Percentiles rank a stretch among this genome's conserved stretches.
Conservation (phyloP, 1,139 yeast genomes). For the Scheffersomyces quercinus region DNA sequence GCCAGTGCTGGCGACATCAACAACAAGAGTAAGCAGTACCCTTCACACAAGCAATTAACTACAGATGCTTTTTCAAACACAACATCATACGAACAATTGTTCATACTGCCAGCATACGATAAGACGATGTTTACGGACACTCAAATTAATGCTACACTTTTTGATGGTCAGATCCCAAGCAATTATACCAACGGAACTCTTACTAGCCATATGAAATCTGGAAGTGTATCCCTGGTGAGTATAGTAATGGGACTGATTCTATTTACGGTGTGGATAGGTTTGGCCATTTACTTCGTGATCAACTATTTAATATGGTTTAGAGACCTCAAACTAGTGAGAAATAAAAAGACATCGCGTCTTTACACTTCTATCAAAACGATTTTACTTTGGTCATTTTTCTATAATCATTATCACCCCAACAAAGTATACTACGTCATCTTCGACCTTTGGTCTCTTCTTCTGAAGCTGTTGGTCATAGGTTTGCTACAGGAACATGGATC, state of each 20-base stretch:
- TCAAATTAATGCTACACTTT: neutral
- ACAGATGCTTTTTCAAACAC: slow-evolving; percentile 27
- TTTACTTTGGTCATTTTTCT: slow-evolving; percentile 48
- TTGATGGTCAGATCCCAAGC: neutral
- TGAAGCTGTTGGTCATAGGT: slow-evolving; percentile 44
- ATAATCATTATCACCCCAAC: slow-evolving; percentile 46
- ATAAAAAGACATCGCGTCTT: slow-evolving; percentile 30
- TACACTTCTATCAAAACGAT: slow-evolving; percentile 51
- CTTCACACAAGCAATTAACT: slow-evolving; percentile 17
- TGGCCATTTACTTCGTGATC: slow-evolving; percentile 32
- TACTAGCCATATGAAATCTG: neutral
- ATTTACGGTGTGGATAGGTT: slow-evolving; percentile 34
- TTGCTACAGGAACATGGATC: slow-evolving; percentile 43
- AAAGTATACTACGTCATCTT: slow-evolving; percentile 38
- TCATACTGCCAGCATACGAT: slow-evolving; percentile 23
- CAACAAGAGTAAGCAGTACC: slow-evolving; percentile 13
- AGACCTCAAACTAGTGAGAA: slow-evolving; percentile 15
- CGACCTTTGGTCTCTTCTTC: slow-evolving; percentile 31
- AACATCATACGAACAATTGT: slow-evolving; percentile 28
- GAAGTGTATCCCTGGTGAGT: slow-evolving; percentile 11
- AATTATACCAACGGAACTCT: neutral
- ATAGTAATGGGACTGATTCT: slow-evolving; percentile 31
- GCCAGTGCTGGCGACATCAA: slow-evolving; percentile 19
- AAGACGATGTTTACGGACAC: slow-evolving; percentile 19
- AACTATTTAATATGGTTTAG: slow-evolving; percentile 27